Base-by-base conservation (phyloP, 2,329 filamentous ascomycete genomes). In the Cephalotrichum gorgonifer region DNA sequence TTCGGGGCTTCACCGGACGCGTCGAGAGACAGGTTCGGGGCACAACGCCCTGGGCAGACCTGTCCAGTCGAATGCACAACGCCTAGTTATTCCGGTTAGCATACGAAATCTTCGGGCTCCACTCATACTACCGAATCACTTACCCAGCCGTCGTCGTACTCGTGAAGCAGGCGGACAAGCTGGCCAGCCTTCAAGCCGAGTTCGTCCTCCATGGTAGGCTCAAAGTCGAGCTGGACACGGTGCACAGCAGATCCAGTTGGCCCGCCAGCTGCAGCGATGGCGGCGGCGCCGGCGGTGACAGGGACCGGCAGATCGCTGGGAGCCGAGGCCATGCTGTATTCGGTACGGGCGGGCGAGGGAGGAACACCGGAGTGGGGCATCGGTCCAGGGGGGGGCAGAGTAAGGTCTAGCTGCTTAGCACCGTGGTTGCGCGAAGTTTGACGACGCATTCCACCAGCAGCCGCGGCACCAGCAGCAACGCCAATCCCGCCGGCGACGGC, bases 131-230 rank as follows among this genome's bases (percentile, higher is more conserved):
- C n/a, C 8, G 25, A 22, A 30, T 41, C 49, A 76, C 86, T 77
- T 78, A 91, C 87, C 93, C 93, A 98, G 59, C 93, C 93, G 68
- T 98, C 93, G 62, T 98, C 93, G 60, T 97, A 98, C 67, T 95
- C 90, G 61, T 97, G 91, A 47, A 97, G 74, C 54, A 98, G 73
- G 54, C 91, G 80, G 46, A 97, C 88, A 44, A 98, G 74, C 54
- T 94, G 83, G 47, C 93, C 93, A 51, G 84, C 79, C 54, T 73
- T 78, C 42, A 98, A 75, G 54, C 81, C 86, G 60, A 98, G 74
- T 67, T 98, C 93, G 61, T 98, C 93, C 6, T 88, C 85, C 75
- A 97, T 84, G 3, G 86, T 91, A 25, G 93, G 90, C 64, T 81
- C 85, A 67, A 97, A 98, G 65, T 96, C 90, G 56, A 97, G 80